Evolutionary conservation across 129 eudicot species (phyloP), one percentile per base, ranked within the genome.

Genomic region (Flaveria bidentis): DNA sequence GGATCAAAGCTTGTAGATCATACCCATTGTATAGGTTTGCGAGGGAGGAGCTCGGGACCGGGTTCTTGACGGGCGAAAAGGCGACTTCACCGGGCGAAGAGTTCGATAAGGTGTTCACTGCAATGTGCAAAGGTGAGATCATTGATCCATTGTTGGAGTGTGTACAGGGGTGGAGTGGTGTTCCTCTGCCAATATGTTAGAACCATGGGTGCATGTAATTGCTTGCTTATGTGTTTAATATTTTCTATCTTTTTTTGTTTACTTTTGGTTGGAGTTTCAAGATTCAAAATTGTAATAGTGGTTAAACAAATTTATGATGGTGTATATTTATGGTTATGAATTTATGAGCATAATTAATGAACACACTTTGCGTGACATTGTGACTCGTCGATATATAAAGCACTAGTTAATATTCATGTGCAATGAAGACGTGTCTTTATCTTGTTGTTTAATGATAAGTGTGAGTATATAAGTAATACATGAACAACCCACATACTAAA

Each of bases 101-200:
- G 45, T 81, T 86, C 13, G 96, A 90, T 64, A 90, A 87, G 88
- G 96, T 90, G 72, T 90, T 90, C 6, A 79, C 84, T 1, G 96
- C 96, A 16, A 72, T 90, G 85, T 81, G 86, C 75, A 74, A 85
- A 42, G 96, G 96, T 8, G 62, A 83, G 30, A 76, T 90, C 45
- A 88, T 90, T 12, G 96, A 90, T 83, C 96, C 96, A 1, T 79
- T 90, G 85, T 50, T 90, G 75, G 86, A 85, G 51, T 90, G 96
- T 74, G 88, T 90, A 30, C 69, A 83, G 62, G 83, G 78, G 5
- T 90, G 96, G 96, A 71, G 87, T 80, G 96, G 96, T 51, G 85
- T 77, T 10, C 96, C 96, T 67, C 90, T 90, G 51, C 96, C 92
- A 6, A 90, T 90, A 42, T 83, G 83, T 58, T 87, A 84, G 25